Base-by-base conservation (phyloP, 1,284 basidiomycete species). In the Kwoniella shivajii region DNA sequence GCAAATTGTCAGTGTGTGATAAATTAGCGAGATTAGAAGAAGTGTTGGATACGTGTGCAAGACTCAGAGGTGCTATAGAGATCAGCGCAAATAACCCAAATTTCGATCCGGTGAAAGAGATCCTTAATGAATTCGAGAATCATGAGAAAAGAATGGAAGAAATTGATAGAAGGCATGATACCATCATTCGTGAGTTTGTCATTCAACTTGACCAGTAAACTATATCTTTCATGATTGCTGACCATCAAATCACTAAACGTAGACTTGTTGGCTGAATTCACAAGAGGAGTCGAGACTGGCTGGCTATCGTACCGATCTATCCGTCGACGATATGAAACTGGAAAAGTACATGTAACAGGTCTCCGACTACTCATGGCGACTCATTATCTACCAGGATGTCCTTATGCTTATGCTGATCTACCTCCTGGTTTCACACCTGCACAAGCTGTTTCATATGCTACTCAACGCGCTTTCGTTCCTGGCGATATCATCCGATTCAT, bases 261-360 rank as follows among this genome's bases (percentile, higher is more conserved):
- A 61, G 59, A 26, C 9, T 29, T 55, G 11, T 22, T 59, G 29
- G 22, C 30, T 33, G 54, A 51, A 18, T 47, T 51, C 44, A 24
- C 63, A 13, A 14, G 46, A 10, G 48, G 56, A 27, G 26, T 65
- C 37, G 64, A 66, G 24, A 49, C 62, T 3, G 72, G 66, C 6
- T 74, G 69, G 64, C 13, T 58, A 18, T 48, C 61, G 9, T 73
- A 76, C 50, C 69, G 74, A n/a, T 48, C 51, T 3, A 59, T 75
- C 30, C 64, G 72, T 26, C 55, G 66, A 0, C 61, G 64, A 10
- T 72, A 66, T 59, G 73, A 74, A 41, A 50, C 60, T 14, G 65
- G 58, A 58, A 71, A 71, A 47, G 44, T 68, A 14, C 61, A 65
- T 46, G 63, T 67, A 6, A 49, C 46, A 3, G 72, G 67, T 9